These are phyloP conservation scores for Aspergillus affinis DNA, from an alignment of 495 filamentous ascomycete species.

Conservation along the genomic window DNA sequence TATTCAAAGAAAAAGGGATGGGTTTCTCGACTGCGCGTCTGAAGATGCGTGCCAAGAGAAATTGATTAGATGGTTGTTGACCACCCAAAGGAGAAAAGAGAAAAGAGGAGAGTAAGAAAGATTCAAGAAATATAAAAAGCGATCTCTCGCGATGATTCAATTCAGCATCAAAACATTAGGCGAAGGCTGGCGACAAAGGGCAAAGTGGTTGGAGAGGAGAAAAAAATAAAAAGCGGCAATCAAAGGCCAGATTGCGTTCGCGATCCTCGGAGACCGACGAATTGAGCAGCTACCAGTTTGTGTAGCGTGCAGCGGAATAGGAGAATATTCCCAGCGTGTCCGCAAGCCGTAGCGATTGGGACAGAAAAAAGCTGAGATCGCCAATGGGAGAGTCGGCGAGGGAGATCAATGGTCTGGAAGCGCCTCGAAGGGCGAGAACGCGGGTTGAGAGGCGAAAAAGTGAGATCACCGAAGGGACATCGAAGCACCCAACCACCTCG, in stretches of 20 bases:
- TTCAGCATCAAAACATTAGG: constrained; percentile 19
- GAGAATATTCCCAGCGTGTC: not conserved
- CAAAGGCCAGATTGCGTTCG: constrained; percentile 28
- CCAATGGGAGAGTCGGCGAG: not conserved
- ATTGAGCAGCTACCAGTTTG: constrained; percentile 7
- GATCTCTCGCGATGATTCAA: constrained; percentile 19
- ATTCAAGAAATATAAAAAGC: constrained; percentile 9
- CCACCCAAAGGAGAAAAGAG: not conserved
- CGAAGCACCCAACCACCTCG: constrained; percentile 17
- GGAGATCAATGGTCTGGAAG: constrained; percentile 9
- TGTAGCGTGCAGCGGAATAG: not conserved
- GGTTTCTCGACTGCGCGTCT: not conserved
- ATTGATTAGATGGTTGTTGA: not conserved
- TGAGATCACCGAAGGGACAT: constrained; percentile 22
- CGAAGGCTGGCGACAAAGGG: constrained; percentile 7
- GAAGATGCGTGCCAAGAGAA: not conserved
- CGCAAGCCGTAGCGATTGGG: not conserved
- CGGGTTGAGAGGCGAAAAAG: constrained; percentile 10
- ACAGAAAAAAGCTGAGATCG: not conserved
- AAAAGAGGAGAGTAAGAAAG: not conserved
- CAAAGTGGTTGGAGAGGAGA: constrained; percentile 12
- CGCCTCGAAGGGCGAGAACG: constrained; percentile 16
- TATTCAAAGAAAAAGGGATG: constrained; percentile 2
- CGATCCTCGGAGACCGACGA: constrained; percentile 6
- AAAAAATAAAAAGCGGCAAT: constrained; percentile 12